Conservation (phyloP, 2,329 filamentous ascomycete genomes). For the Paecilomyces variotii region DNA sequence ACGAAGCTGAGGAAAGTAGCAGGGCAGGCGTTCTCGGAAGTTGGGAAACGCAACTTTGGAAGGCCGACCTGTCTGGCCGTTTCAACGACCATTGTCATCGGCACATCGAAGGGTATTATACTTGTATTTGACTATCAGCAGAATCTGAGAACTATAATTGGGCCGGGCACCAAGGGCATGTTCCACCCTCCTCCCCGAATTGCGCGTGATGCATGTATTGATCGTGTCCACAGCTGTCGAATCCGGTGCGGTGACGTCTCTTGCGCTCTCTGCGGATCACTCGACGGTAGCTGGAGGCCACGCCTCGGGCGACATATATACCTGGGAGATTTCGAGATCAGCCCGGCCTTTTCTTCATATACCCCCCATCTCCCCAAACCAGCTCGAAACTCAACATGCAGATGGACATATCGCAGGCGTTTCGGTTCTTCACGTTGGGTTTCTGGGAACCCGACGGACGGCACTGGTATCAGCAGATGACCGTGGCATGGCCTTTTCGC, state of each 20-base stretch:
- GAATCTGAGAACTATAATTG: constrained; percentile 86
- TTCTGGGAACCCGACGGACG: constrained; percentile 86
- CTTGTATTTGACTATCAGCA: constrained; percentile 97
- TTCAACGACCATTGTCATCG: constrained; percentile 79
- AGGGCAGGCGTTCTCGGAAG: constrained; percentile 83
- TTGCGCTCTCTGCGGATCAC: constrained; percentile 90
- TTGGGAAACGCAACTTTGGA: constrained; percentile 86
- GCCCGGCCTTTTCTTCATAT: constrained; percentile 84
- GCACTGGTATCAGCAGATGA: constrained; percentile 93
- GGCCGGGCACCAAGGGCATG: constrained; percentile 80
- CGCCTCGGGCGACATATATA: constrained; percentile 85
- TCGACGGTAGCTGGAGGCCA: constrained; percentile 86
- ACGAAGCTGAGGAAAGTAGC: constrained; percentile 86
- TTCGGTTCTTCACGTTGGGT: constrained; percentile 83
- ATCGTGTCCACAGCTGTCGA: constrained; percentile 62
- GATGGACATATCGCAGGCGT: constrained; percentile 78
- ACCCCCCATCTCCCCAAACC: constrained; percentile 60
- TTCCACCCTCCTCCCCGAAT: background rate
- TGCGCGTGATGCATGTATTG: background rate
- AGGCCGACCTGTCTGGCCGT: constrained; percentile 82
- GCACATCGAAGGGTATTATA: constrained; percentile 89
- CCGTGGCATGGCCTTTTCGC: constrained; percentile 94
- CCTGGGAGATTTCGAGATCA: constrained; percentile 83
- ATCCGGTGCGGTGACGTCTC: constrained; percentile 75
- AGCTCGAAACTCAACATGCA: constrained; percentile 55